phyloP scores from a whole-genome alignment of 140 eudicot species.

The Bidens hawaiensis region DNA sequence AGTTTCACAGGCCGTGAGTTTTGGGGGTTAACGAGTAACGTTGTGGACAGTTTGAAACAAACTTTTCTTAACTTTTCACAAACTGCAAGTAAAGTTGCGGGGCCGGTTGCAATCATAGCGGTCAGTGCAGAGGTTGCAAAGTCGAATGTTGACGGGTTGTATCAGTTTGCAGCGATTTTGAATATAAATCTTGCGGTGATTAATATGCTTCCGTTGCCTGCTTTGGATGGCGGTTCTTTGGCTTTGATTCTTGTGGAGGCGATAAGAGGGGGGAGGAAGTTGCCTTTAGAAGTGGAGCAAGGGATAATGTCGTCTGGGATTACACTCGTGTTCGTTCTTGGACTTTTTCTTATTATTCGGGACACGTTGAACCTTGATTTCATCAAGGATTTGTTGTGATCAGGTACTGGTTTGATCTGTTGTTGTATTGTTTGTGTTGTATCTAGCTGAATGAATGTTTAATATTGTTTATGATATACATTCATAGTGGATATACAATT shows the following conservation, averaged over 20 bases:
- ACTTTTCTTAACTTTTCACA: conserved; percentile 77
- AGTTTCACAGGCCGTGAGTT: conserved; percentile 70
- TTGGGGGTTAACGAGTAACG: conserved; percentile 68
- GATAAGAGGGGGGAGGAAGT: conserved; percentile 83
- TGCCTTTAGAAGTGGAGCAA: conserved; percentile 77
- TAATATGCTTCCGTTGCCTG: conserved; percentile 87
- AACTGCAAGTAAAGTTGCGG: conserved; percentile 77
- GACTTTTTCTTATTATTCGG: conserved; percentile 72
- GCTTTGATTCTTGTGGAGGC: conserved; percentile 87
- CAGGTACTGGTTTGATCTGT: conserved; percentile 21
- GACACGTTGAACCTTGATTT: conserved; percentile 89
- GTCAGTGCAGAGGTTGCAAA: conserved; percentile 96
- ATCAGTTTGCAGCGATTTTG: conserved; percentile 84
- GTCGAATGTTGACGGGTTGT: conserved; percentile 66
- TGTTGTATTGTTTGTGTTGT: conserved; percentile 26
- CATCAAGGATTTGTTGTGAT: conserved; percentile 59
- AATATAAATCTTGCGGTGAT: conserved; percentile 90
- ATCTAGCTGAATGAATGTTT: conserved; percentile 14
- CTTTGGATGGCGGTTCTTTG: conserved; percentile 86
- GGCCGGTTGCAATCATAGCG: conserved; percentile 90
- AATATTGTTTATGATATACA: conserved; percentile 10
- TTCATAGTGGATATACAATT: background rate
- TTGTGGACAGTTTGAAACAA: conserved; percentile 76
- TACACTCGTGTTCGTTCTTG: conserved; percentile 62
- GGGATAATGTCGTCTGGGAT: conserved; percentile 93